Percentiles rank a stretch among this genome's conserved stretches.
Conservation (phyloP, 2,329 filamentous ascomycete species). For the Ophiosphaerella herpotricha region DNA sequence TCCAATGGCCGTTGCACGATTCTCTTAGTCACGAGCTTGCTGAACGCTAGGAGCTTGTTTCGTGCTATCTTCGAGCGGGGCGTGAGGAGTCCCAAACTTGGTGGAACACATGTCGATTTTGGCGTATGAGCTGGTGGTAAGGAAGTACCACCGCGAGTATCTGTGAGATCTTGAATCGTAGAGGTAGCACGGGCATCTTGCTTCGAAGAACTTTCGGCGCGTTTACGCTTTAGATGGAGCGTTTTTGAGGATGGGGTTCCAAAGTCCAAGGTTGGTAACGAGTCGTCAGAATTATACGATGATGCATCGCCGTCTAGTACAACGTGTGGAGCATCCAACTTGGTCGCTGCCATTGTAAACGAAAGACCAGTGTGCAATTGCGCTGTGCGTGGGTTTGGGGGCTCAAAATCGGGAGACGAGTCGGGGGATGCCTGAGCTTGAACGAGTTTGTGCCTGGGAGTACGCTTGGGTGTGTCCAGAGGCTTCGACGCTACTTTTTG, state of each 20-base stretch:
- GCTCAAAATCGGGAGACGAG: conserved; percentile 30
- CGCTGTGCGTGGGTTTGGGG: conserved; percentile 15
- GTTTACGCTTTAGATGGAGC: conserved; percentile 34
- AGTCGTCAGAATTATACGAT: conserved; percentile 11
- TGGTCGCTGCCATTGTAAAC: conserved; percentile 29
- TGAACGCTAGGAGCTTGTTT: conserved; percentile 39
- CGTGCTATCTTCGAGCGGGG: conserved; percentile 21
- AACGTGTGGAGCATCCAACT: conserved; percentile 8
- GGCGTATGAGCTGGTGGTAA: not conserved
- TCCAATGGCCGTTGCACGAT: conserved; percentile 4
- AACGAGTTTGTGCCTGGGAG: not conserved
- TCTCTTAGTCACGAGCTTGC: conserved; percentile 27
- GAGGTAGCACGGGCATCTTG: not conserved
- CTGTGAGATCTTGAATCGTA: not conserved
- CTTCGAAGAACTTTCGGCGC: conserved; percentile 19
- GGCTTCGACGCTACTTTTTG: not conserved
- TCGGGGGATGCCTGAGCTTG: conserved; percentile 12
- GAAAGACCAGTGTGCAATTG: conserved; percentile 21
- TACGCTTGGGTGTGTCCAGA: conserved; percentile 4
- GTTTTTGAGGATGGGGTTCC: conserved; percentile 7
- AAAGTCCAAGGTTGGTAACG: conserved; percentile 25
- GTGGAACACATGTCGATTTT: not conserved
- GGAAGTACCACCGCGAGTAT: not conserved
- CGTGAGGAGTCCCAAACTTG: conserved; percentile 3
- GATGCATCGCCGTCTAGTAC: not conserved